These are phyloP conservation scores for Citrullus colocynthis DNA, from an alignment of 306 rosid species.

Conservation along the genomic window DNA sequence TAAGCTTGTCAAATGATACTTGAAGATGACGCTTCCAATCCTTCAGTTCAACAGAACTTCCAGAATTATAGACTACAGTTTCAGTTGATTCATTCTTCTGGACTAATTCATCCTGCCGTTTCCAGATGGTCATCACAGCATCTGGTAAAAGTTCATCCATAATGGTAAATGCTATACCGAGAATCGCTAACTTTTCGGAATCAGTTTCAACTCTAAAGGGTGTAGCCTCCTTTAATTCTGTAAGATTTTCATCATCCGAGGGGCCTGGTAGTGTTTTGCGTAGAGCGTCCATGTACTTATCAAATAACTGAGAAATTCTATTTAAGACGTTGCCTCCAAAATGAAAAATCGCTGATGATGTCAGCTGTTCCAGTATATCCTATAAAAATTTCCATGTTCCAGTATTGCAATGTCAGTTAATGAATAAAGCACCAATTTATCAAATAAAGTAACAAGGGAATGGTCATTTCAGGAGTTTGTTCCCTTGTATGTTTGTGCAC, in stretches of 20 bases:
- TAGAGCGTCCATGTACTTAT: conserved; percentile 79
- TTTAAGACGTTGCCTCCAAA: conserved; percentile 70
- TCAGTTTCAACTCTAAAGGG: conserved; percentile 88
- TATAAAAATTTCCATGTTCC: conserved; percentile 19
- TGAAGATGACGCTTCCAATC: conserved; percentile 95
- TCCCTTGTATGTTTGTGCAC: neutral
- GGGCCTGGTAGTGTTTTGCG: conserved; percentile 74
- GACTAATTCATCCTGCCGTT: conserved; percentile 36
- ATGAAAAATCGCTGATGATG: conserved; percentile 48
- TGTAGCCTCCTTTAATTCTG: conserved; percentile 58
- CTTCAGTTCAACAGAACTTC: conserved; percentile 52
- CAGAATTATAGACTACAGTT: conserved; percentile 30
- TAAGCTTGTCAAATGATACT: conserved; percentile 84
- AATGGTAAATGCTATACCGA: conserved; percentile 82
- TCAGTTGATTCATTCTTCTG: conserved; percentile 37
- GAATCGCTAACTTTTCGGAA: conserved; percentile 79
- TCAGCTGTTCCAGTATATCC: conserved; percentile 89
- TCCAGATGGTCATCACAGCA: conserved; percentile 63
- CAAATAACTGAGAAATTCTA: conserved; percentile 66
- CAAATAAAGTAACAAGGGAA: neutral
- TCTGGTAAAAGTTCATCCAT: conserved; percentile 76
- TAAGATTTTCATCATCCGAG: conserved; percentile 80
- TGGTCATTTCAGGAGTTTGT: neutral
- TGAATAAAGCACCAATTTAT: neutral
- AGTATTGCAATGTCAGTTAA: neutral